These are phyloP conservation scores for Dovyalis caffra DNA, from an alignment of 345 rosid species.

Conservation along the genomic window DNA sequence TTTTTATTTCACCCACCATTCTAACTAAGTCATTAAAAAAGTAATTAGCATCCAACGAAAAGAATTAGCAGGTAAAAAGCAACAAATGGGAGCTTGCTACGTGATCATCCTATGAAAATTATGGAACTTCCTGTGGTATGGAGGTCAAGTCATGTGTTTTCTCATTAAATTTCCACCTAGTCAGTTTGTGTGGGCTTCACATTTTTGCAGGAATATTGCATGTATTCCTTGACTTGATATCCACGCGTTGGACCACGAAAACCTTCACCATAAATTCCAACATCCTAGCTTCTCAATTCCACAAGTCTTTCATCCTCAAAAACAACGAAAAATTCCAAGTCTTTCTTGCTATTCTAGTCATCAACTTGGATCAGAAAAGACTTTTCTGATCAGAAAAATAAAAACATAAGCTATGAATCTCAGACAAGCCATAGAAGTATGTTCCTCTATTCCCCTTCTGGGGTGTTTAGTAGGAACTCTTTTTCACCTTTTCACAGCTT, in stretches of 20 bases:
- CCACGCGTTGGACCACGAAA: background rate
- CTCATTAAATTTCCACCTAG: background rate
- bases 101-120: background rate
- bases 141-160: background rate
- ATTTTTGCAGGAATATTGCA: background rate
- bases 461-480: constrained; percentile 10
- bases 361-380: too few species aligned
- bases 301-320: background rate
- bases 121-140: background rate
- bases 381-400: background rate
- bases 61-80: background rate
- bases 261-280: background rate
- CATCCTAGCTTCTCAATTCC: background rate
- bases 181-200: background rate
- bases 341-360: background rate
- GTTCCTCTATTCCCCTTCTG: constrained; percentile 25
- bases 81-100: background rate
- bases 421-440: background rate
- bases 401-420: constrained; percentile 16
- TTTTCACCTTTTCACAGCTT: background rate
- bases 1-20: too few species aligned
- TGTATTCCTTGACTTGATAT: background rate
- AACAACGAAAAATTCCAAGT: background rate
- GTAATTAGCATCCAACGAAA: background rate
- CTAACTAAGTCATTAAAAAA: too few species aligned